A percentile compares a stretch with the other conserved stretches of the same genome.
phyloP scores from a whole-genome alignment of 2,329 filamentous ascomycete genomes.

The Fusarium secorum region DNA sequence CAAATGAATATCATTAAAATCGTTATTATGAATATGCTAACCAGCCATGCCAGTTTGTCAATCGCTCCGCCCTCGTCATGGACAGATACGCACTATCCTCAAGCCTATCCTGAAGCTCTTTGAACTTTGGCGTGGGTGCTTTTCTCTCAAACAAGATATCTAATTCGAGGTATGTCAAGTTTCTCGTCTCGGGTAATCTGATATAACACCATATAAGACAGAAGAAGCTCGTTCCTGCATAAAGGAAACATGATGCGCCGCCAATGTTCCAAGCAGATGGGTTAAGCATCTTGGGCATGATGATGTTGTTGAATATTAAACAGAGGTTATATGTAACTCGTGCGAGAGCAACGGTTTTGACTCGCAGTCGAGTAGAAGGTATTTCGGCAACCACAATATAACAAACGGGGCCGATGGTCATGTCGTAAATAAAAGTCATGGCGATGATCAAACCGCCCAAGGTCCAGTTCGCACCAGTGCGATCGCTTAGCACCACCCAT shows the following conservation, averaged over 20 bases:
- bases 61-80: slow-evolving; percentile 24
- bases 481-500: slow-evolving; percentile 42
- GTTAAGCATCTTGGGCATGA: slow-evolving; percentile 43
- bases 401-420: slow-evolving; percentile 33
- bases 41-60: slow-evolving; percentile 40
- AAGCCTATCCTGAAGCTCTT: slow-evolving; percentile 34
- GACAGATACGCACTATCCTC: slow-evolving; percentile 33
- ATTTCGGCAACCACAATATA: slow-evolving; percentile 53
- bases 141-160: slow-evolving; percentile 43
- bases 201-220: slow-evolving; percentile 42
- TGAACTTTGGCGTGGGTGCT: slow-evolving; percentile 46
- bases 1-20: background rate
- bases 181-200: slow-evolving; percentile 41
- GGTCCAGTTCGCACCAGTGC: slow-evolving; percentile 44
- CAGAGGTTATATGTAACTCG: slow-evolving; percentile 41
- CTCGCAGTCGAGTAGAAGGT: slow-evolving; percentile 49
- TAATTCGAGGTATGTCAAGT: slow-evolving; percentile 40
- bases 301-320: slow-evolving; percentile 40
- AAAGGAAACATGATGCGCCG: slow-evolving; percentile 41
- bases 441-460: slow-evolving; percentile 50
- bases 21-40: slow-evolving; percentile 34
- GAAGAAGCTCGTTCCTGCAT: slow-evolving; percentile 28
- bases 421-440: slow-evolving; percentile 51
- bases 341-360: slow-evolving; percentile 52
- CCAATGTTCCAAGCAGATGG: slow-evolving; percentile 40